A percentile compares a stretch with the other conserved stretches of the same genome.
phyloP scores from a whole-genome alignment of 257 asterid species.

The Solanum tacnaense region DNA sequence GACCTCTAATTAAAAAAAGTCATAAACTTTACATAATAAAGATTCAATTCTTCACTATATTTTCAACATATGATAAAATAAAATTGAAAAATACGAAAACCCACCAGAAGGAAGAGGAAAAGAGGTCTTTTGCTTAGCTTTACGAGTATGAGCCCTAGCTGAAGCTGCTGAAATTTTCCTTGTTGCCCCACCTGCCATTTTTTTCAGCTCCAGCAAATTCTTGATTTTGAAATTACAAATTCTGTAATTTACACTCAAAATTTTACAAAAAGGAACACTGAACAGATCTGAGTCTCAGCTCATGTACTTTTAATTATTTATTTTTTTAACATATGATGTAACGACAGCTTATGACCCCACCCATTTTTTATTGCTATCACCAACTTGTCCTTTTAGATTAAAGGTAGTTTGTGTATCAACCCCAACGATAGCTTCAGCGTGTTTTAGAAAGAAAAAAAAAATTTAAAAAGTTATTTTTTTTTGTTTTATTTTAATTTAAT shows the following conservation, averaged over 20 bases:
- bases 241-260: neutral
- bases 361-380: neutral
- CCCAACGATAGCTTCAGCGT: too few species aligned
- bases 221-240: neutral
- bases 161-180: conserved; percentile 79
- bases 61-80: neutral
- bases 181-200: neutral
- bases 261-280: neutral
- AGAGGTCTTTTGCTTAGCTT: conserved; percentile 31
- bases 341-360: neutral
- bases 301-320: neutral
- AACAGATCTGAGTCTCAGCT: neutral
- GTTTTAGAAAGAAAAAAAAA: too few species aligned
- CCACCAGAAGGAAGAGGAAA: conserved; percentile 34
- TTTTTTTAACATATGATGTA: neutral
- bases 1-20: neutral
- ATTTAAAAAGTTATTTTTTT: too few species aligned
- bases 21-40: neutral
- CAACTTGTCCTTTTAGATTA: neutral
- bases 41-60: neutral
- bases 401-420: too few species aligned
- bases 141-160: conserved; percentile 83
- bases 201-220: neutral
- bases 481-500: too few species aligned
- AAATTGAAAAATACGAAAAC: neutral